Evolutionary conservation across 1,284 basidiomycete genomes (phyloP), one percentile per base, ranked within the genome.

Genomic region (Apiotrichum siamense): DNA sequence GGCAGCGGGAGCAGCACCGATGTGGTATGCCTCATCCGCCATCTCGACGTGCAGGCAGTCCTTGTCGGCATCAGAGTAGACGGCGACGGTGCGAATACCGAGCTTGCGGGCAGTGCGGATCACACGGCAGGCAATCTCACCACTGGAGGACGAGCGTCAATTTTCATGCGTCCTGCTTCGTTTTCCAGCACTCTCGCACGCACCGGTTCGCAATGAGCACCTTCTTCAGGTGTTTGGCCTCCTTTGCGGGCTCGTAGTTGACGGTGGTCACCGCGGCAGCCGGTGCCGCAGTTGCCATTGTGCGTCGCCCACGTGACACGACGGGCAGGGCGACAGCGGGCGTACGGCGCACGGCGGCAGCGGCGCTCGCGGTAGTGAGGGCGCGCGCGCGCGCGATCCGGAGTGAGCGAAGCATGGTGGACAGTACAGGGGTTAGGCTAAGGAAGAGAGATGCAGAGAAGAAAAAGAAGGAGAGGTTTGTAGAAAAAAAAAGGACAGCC

Each of bases 11-110:
- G 92, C 87, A 17, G 89, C 88, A 1, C 93, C 92, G 45, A 97
- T 91, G 61, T 86, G 88, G 67, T 89, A 93, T 5, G 92, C 91
- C 67, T 97, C 92, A 66, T 97, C 92, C n/a, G 93, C 92, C 67
- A 76, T 69, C 50, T 67, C 55, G 24, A 91, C 91, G 73, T 96
- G 92, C 58, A 92, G 74, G 1, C 88, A 81, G 62, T 84, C 77
- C 40, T 78, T 81, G 64, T 97, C 93, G 13, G 84, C 88, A 46
- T 93, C 88, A 52, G 86, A 89, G 69, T 87, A 97, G 9, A 97
- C 88, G 1, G 91, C 91, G 17, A 96, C 92, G 0, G 88, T 92
- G 77, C 81, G 83, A 64, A 97, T 85, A 0, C 91, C 91, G 1
- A 96, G 77, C 64, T 85, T 85, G 69, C 79, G 83, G 7, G 89